Conservation (phyloP, 495 filamentous ascomycete species). For the Hypoxylon lenormandii region DNA sequence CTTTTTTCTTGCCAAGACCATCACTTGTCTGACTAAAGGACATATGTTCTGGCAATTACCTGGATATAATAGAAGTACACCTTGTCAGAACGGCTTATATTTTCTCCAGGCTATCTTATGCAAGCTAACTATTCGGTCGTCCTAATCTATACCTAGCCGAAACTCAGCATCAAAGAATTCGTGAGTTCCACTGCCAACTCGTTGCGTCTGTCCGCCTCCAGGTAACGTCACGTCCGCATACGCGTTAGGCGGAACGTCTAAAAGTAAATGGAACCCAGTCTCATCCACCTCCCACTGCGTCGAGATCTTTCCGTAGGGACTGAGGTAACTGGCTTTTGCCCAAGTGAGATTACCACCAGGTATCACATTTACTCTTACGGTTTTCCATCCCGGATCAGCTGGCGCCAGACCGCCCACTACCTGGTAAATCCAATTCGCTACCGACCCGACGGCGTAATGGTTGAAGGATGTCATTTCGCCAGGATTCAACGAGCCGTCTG, state of each 20-base stretch:
- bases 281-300: conserved; percentile 45
- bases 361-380: conserved; percentile 39
- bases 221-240: conserved; percentile 42
- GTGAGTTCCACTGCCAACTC: conserved; percentile 33
- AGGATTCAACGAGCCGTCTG: conserved; percentile 63
- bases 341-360: conserved; percentile 50
- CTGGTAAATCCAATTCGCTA: conserved; percentile 53
- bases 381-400: conserved; percentile 54
- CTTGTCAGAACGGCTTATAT: neutral
- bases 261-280: conserved; percentile 40
- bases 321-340: conserved; percentile 50
- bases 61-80: too few species aligned
- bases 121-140: too few species aligned
- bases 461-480: conserved; percentile 69
- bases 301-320: conserved; percentile 43
- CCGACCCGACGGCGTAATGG: conserved; percentile 52
- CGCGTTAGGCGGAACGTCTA: conserved; percentile 50
- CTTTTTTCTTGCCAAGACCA: conserved; percentile 20
- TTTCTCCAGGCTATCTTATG: neutral
- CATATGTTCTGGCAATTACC: neutral
- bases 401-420: conserved; percentile 51
- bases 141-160: conserved; percentile 9
- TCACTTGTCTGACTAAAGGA: neutral
- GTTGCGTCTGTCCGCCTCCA: conserved; percentile 8
- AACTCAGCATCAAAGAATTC: conserved; percentile 25